Base-by-base conservation (phyloP, 768 basidiomycete species). In the Rhizopogon vinicolor region DNA sequence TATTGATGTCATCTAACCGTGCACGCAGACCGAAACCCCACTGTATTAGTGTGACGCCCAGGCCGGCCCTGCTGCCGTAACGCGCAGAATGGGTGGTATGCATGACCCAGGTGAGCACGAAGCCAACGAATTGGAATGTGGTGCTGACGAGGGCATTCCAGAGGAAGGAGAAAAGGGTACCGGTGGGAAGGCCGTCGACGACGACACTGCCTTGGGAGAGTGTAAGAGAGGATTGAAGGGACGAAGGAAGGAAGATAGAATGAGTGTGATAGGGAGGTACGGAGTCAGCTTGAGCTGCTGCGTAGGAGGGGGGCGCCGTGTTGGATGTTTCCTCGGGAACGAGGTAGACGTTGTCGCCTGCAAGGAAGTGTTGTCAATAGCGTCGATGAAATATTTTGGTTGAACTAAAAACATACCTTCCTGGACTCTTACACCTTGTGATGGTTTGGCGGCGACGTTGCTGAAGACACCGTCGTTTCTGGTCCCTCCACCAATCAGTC, bases 261-360 rank as follows among this genome's bases (percentile, higher is more conserved):
- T 93, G 97, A 62, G 98, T 96, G 85, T 93, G 98, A 72, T 99
- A 99, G 1, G 94, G 91, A 4, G 97, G 97, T 7, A 93, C 94
- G n/a, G 93, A 85, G 70, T 99, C 97, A 14, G 90, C 86, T 66
- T 95, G 87, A 9, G 97, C 97, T 31, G 85, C 79, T 13, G 91
- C 87, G 69, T 99, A 98, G 7, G 95, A 89, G 1, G 97, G 97
- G 5, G 95, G 93, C 0, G 87, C 85, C 55, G 95, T 88, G 55
- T 87, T 84, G 62, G 89, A 82, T 7, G 83, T 72, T 49, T 93
- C 89, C 69, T 98, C 94, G 7, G 93, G 93, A 40, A 89, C 87
- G 60, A 86, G 72, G 67, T 78, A 84, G n/a, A 79, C 83, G 63
- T 82, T 81, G 56, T 90, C 87, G 33, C 86, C 89, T 89, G 58